Conservation (phyloP, 768 basidiomycete genomes). For the Tylopilus subfusipes region DNA sequence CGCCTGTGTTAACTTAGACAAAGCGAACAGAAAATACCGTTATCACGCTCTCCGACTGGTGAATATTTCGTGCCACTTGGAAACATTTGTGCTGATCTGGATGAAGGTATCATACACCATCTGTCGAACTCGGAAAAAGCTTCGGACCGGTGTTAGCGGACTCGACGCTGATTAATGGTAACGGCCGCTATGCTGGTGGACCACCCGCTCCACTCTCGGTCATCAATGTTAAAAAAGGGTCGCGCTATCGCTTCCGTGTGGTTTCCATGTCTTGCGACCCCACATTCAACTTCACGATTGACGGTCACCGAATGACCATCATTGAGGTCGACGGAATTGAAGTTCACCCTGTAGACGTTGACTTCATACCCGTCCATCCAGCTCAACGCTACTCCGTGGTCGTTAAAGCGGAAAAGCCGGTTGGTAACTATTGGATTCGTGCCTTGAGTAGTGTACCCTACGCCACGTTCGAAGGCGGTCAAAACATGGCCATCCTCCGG, state of each 20-base stretch:
- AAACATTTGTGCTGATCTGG: background rate
- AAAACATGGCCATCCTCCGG: conserved; percentile 49
- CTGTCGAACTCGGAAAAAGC: background rate
- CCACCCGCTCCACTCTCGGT: conserved; percentile 40
- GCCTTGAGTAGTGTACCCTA: conserved; percentile 1
- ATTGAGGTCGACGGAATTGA: background rate
- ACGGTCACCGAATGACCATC: background rate
- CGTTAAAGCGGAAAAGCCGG: conserved; percentile 25
- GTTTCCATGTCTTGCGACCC: conserved; percentile 47
- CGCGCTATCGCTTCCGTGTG: conserved; percentile 53
- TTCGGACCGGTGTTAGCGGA: conserved; percentile 11
- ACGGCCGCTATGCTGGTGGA: conserved; percentile 44
- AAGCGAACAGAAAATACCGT: conserved; percentile 33
- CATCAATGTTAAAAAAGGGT: conserved; percentile 38
- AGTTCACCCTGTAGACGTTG: background rate
- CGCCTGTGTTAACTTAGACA: background rate
- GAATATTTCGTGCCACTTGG: background rate
- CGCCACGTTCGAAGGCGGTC: conserved; percentile 31
- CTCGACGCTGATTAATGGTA: conserved; percentile 51
- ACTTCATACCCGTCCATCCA: background rate
- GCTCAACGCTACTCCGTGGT: conserved; percentile 26
- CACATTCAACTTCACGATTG: background rate
- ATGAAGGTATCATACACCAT: background rate
- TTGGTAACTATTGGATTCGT: conserved; percentile 13
- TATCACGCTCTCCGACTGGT: conserved; percentile 11